Percentiles rank a stretch among this genome's conserved stretches.
phyloP scores from a whole-genome alignment of 2,329 filamentous ascomycete genomes.

The Microdochium bolleyi region DNA sequence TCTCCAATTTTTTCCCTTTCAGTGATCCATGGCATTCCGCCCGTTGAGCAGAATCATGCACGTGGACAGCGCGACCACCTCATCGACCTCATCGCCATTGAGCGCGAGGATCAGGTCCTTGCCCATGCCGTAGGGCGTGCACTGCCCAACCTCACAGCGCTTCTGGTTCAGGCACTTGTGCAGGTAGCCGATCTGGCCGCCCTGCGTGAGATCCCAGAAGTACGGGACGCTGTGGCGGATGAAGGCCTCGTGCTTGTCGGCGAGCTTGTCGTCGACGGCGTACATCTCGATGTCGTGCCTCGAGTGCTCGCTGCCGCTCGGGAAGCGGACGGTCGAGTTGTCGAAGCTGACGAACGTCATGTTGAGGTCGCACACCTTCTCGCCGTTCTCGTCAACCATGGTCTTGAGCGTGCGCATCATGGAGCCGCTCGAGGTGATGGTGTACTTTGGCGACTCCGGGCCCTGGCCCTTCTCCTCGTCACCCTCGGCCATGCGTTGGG shows the following conservation, averaged over 20 bases:
- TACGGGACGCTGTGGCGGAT: constrained; percentile 22
- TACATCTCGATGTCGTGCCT: constrained; percentile 21
- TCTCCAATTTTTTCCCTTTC: no score
- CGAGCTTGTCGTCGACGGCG: constrained; percentile 17
- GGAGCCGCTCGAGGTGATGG: constrained; percentile 20
- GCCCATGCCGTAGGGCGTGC: constrained; percentile 20
- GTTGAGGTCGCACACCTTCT: constrained; percentile 21
- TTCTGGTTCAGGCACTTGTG: constrained; percentile 25
- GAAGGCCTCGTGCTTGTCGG: constrained; percentile 22
- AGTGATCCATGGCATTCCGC: constrained; percentile 23
- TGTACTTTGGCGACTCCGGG: constrained; percentile 10
- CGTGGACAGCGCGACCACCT: constrained; percentile 19
- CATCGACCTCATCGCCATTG: constrained; percentile 19
- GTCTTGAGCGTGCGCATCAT: constrained; percentile 27
- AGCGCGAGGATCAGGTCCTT: constrained; percentile 21
- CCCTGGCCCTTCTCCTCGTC: constrained; percentile 1
- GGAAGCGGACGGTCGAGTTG: constrained; percentile 18
- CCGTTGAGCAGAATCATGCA: constrained; percentile 22
- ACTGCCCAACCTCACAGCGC: constrained; percentile 20
- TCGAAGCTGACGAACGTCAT: constrained; percentile 26
- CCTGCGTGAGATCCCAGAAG: constrained; percentile 23
- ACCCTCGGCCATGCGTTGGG: constrained; percentile 11
- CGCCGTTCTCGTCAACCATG: constrained; percentile 12
- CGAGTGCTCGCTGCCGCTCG: constrained; percentile 15
- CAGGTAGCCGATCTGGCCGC: constrained; percentile 17